A percentile compares a stretch with the other conserved stretches of the same genome.
Conservation (phyloP, 805 yeast species). For the Barnettozyma californica region DNA sequence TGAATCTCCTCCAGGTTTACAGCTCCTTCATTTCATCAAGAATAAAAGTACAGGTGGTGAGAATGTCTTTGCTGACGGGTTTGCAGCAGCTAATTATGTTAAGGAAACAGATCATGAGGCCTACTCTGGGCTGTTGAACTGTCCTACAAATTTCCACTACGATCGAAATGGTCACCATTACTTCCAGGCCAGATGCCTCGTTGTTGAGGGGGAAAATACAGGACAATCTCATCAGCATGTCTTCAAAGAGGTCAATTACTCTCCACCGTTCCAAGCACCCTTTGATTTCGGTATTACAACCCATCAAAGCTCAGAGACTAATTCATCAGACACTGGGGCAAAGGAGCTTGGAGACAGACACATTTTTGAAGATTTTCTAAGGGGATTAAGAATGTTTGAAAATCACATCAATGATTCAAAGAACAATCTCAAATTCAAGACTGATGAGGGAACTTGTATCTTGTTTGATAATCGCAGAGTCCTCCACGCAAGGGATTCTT, state of each 20-base stretch:
- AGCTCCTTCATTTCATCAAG: conserved; percentile 55
- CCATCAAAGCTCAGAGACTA: conserved; percentile 18
- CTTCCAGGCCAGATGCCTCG: conserved; percentile 54
- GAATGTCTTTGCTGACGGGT: conserved; percentile 64
- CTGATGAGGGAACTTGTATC: conserved; percentile 57
- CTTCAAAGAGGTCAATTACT: conserved; percentile 60
- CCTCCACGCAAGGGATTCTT: conserved; percentile 56
- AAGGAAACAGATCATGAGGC: conserved; percentile 53
- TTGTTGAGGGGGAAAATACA: conserved; percentile 46
- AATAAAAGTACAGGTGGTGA: conserved; percentile 60
- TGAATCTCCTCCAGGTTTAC: conserved; percentile 80
- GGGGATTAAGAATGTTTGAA: conserved; percentile 62
- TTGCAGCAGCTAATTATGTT: conserved; percentile 56
- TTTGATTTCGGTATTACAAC: conserved; percentile 51
- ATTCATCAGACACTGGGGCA: conserved; percentile 26
- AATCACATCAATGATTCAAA: conserved; percentile 43
- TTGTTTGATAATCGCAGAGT: conserved; percentile 68
- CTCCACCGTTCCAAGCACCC: conserved; percentile 84
- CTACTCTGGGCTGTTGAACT: conserved; percentile 51
- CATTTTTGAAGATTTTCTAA: conserved; percentile 46
- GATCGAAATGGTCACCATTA: conserved; percentile 57
- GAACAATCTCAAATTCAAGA: conserved; percentile 50
- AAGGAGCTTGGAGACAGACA: conserved; percentile 36
- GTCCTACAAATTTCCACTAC: conserved; percentile 69
- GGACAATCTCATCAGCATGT: conserved; percentile 18